These are phyloP conservation scores for Cucurbita pepo DNA, from an alignment of 306 rosid genomes.

Conservation along the genomic window DNA sequence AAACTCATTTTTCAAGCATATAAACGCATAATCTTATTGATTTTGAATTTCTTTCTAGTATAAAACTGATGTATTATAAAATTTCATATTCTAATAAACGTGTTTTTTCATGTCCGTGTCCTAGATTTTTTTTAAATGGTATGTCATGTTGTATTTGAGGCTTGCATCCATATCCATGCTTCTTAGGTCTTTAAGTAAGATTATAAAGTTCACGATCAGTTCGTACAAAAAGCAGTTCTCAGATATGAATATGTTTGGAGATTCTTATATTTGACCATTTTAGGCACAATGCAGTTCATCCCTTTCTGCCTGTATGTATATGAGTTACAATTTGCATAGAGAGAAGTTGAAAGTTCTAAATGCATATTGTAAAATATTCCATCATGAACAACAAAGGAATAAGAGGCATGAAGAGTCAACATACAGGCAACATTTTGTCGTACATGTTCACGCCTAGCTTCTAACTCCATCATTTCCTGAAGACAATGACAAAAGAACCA, in stretches of 20 bases:
- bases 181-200: neutral
- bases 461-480: conserved; percentile 73
- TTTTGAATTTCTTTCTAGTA: no score
- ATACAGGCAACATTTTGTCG: conserved; percentile 78
- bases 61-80: no score
- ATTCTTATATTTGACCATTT: neutral
- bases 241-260: neutral
- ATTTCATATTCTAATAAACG: no score
- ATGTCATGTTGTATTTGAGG: no score
- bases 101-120: no score
- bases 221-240: neutral
- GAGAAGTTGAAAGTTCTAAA: neutral
- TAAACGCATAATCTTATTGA: no score
- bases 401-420: conserved; percentile 12
- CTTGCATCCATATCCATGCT: no score
- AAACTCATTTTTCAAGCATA: no score
- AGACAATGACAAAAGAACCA: neutral
- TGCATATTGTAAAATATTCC: neutral
- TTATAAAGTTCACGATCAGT: neutral
- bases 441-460: conserved; percentile 73
- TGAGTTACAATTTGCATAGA: neutral
- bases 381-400: neutral
- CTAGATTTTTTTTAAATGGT: no score
- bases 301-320: neutral
- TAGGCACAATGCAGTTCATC: neutral